Base-by-base conservation (phyloP, 1,284 basidiomycete genomes). In the Vanrija pseudolonga region DNA sequence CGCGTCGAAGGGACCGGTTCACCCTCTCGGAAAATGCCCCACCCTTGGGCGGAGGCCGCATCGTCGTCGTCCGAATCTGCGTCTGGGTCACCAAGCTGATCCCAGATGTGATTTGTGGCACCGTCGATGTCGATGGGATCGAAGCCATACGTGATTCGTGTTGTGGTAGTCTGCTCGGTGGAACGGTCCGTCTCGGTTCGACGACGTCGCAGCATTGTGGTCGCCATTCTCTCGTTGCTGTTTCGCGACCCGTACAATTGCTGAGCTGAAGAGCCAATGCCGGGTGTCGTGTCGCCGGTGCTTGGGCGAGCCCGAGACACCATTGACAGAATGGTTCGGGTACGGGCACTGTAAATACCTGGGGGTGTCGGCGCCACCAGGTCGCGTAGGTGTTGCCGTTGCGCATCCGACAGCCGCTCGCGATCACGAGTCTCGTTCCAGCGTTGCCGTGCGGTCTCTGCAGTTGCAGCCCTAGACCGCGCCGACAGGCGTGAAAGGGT, bases 51-150 rank as follows among this genome's bases (percentile, higher is more conserved):
- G n/a, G n/a, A n/a, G n/a, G n/a, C n/a, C n/a, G n/a, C 11, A 32
- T 55, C 61, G 17, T 56, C 62, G 6, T 56, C 49, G 24, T 57
- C 59, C 14, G 50, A 53, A 46, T 57, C 84, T 65, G 89, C 89
- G 86, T 91, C 89, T 12, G 85, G 85, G 62, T 89, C 88, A 15
- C 90, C 88, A 51, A 91, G 76, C 15, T 88, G 87, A 67, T 91
- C 89, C 56, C 59, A 57, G 50, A 57, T 57, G 39, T 57, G 59
- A 19, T 57, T 55, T 47, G 57, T 50, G 22, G 39, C 55, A 9
- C 53, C 49, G 11, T 47, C 45, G 22, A 60, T 56, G 58, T 60
- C 58, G 6, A 42, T 40, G 6, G 54, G 54, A 24, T 56, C 58
- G 20, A 51, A 60, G 37, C 28, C 26, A 49, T 54, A 56, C 3